A percentile compares a stretch with the other conserved stretches of the same genome.
These are phyloP conservation scores for Penicillium olsonii DNA, from an alignment of 2,329 filamentous ascomycete species.

Conservation along the genomic window DNA sequence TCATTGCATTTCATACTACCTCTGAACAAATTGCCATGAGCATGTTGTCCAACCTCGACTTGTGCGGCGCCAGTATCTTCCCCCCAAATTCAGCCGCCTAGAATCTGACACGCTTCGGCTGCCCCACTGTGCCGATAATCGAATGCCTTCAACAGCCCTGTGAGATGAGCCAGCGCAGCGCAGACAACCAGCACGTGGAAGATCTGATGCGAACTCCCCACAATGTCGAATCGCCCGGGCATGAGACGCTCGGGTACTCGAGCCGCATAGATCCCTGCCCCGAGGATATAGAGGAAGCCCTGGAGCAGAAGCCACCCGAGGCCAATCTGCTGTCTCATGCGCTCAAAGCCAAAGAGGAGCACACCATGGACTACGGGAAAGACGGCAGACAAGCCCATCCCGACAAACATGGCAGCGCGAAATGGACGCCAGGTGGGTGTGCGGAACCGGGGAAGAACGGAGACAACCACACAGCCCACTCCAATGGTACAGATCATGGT, in stretches of 20 bases:
- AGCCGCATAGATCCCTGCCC: constrained; percentile 80
- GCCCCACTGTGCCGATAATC: constrained; percentile 73
- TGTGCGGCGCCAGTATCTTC: constrained; percentile 6
- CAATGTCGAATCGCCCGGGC: constrained; percentile 83
- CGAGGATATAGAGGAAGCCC: constrained; percentile 80
- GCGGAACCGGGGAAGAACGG: constrained; percentile 79
- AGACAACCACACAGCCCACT: constrained; percentile 72
- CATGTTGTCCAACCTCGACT: constrained; percentile 24
- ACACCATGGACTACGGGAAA: constrained; percentile 81
- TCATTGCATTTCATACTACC: constrained; percentile 21
- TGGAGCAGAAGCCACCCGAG: constrained; percentile 78
- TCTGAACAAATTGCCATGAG: constrained; percentile 20
- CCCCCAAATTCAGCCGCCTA: constrained; percentile 20
- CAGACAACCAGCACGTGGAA: constrained; percentile 88
- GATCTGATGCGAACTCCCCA: constrained; percentile 92
- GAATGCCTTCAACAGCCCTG: constrained; percentile 79
- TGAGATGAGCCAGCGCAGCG: constrained; percentile 78
- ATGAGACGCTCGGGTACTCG: constrained; percentile 79
- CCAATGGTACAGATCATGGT: constrained; percentile 76
- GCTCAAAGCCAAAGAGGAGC: constrained; percentile 63
- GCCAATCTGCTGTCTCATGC: constrained; percentile 72
- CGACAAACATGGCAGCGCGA: constrained; percentile 84
- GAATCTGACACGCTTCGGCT: constrained; percentile 52
- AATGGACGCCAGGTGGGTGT: constrained; percentile 82
- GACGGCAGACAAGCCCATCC: constrained; percentile 79